Evolutionary conservation across 108 stramenopile genomes (phyloP), one percentile per base, ranked within the genome.

Genomic region (Fistulifera solaris): DNA sequence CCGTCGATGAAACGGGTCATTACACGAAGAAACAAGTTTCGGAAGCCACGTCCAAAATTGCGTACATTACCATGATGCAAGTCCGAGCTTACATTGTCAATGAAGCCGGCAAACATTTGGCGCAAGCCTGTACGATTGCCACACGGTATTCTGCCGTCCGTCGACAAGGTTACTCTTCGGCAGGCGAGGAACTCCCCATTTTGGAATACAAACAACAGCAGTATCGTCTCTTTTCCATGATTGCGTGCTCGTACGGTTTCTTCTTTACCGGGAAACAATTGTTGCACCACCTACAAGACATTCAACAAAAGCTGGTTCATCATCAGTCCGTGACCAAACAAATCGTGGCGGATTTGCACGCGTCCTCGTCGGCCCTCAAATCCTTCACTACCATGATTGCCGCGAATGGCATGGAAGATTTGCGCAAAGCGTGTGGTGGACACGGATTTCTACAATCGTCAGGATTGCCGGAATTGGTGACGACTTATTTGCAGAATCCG

Each of bases 11-110:
- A 51, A 48, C 73, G 17, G 87, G 90, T 13, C 62, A 62, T 0
- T 87, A 88, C 66, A 10, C 12, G 1, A 86, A 87, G 65, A 77
- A 73, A 27, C 39, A 52, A 14, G 69, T 74, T 0, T 76, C 73
- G 4, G 91, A 79, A 46, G 86, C 92, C 40, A 77, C 88, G 17
- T 68, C 70, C 57, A 89, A 90, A 63, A 68, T 91, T 27, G 66
- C 86, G 45, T 95, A 96, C 85, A 87, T 97, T 61, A 93, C 93
- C 46, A 95, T 98, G 91, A 94, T 98, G 94, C 94, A 94, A 74
- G 94, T 94, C 0, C 73, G 94, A 5, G 90, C 93, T 18, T 80
- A 71, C 57, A 88, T 94, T 56, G 68, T 74, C 25, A 61, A 59
- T 19, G 81, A 82, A 54, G 83, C 89, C 15, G 63, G 76, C 23